Evolutionary conservation across 176 grass and related monocot species (phyloP).

Genomic region (Echinochloa phyllopogon): DNA sequence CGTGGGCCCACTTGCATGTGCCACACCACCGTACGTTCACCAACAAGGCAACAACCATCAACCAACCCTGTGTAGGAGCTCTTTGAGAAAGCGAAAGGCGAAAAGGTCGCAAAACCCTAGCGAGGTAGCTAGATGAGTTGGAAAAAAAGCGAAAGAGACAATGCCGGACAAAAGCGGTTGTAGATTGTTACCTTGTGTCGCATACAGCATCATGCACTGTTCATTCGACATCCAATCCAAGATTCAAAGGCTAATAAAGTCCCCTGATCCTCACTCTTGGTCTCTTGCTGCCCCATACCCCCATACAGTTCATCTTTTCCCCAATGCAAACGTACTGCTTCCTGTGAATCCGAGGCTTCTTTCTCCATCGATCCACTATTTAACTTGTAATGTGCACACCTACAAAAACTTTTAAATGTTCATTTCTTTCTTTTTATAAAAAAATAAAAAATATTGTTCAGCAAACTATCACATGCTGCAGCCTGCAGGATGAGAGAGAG

Average conservation of each 20-base stretch:
- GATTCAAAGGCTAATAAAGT: background rate
- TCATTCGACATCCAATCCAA: background rate
- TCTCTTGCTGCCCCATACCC: background rate
- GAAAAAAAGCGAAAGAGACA: slow-evolving; percentile 26
- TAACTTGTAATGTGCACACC: too few species aligned
- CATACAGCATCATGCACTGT: background rate
- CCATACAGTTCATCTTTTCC: background rate
- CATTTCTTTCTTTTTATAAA: background rate
- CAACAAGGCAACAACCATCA: too few species aligned
- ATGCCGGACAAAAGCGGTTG: slow-evolving; percentile 32
- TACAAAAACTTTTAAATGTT: background rate
- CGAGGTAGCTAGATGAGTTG: background rate
- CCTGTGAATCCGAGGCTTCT: too few species aligned
- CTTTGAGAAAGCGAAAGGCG: background rate
- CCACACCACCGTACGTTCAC: slow-evolving; percentile 17
- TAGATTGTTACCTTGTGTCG: slow-evolving; percentile 26
- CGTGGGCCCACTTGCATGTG: background rate
- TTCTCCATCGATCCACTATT: too few species aligned
- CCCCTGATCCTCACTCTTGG: background rate
- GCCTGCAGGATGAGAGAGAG: background rate
- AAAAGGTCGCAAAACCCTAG: slow-evolving; percentile 17
- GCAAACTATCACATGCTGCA: background rate
- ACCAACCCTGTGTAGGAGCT: background rate
- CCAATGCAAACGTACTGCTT: background rate
- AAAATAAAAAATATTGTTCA: background rate